Conservation (phyloP, 345 rosid species). For the Brassica rapa region DNA sequence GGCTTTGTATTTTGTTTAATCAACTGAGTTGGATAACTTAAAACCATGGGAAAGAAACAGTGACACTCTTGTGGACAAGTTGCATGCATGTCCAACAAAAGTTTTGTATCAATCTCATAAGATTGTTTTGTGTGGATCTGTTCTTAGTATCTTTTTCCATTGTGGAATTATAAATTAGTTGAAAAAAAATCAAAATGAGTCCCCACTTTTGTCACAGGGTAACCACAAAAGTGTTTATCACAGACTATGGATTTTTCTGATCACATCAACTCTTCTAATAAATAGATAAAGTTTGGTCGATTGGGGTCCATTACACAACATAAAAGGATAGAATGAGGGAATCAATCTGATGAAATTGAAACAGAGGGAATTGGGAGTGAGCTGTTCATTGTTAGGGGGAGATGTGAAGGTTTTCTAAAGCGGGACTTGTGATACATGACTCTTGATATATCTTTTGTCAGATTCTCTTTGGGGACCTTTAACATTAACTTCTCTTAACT, state of each 20-base stretch:
- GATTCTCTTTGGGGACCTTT: constrained; percentile 24
- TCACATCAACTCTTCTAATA: no score
- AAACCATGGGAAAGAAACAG: constrained; percentile 1
- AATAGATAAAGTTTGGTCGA: not conserved
- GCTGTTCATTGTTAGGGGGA: constrained; percentile 19
- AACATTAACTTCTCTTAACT: constrained; percentile 2
- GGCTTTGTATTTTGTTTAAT: constrained; percentile 4
- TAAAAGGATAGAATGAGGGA: constrained; percentile 6
- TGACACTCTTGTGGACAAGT: constrained; percentile 7
- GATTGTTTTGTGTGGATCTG: not conserved
- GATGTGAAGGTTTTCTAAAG: constrained; percentile 32
- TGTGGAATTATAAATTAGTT: not conserved
- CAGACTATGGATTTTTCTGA: not conserved
- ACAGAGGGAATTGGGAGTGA: not conserved
- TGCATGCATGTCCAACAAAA: constrained; percentile 15
- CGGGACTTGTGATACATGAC: constrained; percentile 26
- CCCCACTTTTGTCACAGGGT: constrained; percentile 2
- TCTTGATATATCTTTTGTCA: constrained; percentile 22
- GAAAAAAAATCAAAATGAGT: not conserved
- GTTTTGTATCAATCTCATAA: constrained; percentile 25
- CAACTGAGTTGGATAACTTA: not conserved
- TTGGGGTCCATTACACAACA: constrained; percentile 1
- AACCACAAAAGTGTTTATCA: not conserved
- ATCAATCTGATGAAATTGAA: not conserved
- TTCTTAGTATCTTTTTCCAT: not conserved